Percentiles rank a stretch among this genome's conserved stretches.
phyloP scores from a whole-genome alignment of 2,329 filamentous ascomycete species.

The Magnaporthiopsis poae region DNA sequence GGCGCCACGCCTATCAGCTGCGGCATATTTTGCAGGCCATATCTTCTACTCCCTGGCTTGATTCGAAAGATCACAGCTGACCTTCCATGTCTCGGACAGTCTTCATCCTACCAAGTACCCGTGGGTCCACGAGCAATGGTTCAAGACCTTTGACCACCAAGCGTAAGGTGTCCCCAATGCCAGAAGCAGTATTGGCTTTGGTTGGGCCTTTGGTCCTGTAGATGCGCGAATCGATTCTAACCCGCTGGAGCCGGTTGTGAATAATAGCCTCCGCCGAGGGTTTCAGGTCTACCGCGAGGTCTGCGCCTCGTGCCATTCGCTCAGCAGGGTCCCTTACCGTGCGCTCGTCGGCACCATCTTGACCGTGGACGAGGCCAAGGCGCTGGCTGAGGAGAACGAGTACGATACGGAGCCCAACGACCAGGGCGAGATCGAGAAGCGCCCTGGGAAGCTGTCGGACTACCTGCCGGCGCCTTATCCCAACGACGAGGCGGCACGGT shows the following conservation, averaged over 20 bases:
- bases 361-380: slow-evolving; percentile 97
- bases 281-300: slow-evolving; percentile 99
- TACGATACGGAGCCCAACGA: slow-evolving; percentile 98
- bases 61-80: slow-evolving; percentile 18
- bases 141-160: slow-evolving; percentile 94
- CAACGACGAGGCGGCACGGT: slow-evolving; percentile 96
- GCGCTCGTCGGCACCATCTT: slow-evolving; percentile 79
- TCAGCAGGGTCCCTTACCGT: slow-evolving; percentile 88
- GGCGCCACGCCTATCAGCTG: slow-evolving; percentile 9
- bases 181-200: slow-evolving; percentile 8
- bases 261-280: slow-evolving; percentile 77
- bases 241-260: neutral
- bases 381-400: slow-evolving; percentile 92
- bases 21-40: slow-evolving; percentile 16
- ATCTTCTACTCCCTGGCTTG: neutral
- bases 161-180: slow-evolving; percentile 52
- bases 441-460: slow-evolving; percentile 94
- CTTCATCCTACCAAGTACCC: slow-evolving; percentile 86
- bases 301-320: slow-evolving; percentile 94
- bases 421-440: slow-evolving; percentile 95
- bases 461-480: slow-evolving; percentile 93
- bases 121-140: slow-evolving; percentile 86
- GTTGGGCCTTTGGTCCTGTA: slow-evolving; percentile 26
- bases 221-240: neutral
- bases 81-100: slow-evolving; percentile 38